Evolutionary conservation across 2,329 filamentous ascomycete genomes (phyloP).

Genomic region (Stemphylium beticola): DNA sequence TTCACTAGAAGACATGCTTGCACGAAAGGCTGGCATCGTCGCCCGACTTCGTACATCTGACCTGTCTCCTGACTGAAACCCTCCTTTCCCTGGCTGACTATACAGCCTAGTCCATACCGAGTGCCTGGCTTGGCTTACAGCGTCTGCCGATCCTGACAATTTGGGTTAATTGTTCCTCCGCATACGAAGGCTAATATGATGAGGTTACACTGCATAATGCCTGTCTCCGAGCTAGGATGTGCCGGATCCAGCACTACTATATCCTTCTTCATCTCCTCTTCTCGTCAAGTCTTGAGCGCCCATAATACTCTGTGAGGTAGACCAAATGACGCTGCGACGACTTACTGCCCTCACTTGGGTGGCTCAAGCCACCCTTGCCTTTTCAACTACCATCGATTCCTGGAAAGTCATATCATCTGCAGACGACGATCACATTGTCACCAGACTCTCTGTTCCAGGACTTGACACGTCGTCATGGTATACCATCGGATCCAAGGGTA

Average conservation of each 20-base stretch:
- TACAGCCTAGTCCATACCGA: neutral
- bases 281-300: too few species aligned
- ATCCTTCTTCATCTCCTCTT: neutral
- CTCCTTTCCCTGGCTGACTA: neutral
- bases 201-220: neutral
- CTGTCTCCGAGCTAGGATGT: neutral
- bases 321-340: neutral
- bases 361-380: neutral
- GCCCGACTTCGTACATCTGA: neutral
- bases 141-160: neutral
- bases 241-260: neutral
- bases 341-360: neutral
- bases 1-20: too few species aligned
- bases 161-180: neutral
- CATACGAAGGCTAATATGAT: neutral
- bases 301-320: neutral
- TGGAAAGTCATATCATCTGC: constrained; percentile 24
- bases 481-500: constrained; percentile 57
- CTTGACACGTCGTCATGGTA: constrained; percentile 60
- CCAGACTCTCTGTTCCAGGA: constrained; percentile 22
- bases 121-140: neutral
- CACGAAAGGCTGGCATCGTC: neutral
- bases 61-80: neutral
- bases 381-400: neutral
- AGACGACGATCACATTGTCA: constrained; percentile 14